Base-by-base conservation (phyloP, 208 protist species). In the Acanthamoeba royreba region DNA sequence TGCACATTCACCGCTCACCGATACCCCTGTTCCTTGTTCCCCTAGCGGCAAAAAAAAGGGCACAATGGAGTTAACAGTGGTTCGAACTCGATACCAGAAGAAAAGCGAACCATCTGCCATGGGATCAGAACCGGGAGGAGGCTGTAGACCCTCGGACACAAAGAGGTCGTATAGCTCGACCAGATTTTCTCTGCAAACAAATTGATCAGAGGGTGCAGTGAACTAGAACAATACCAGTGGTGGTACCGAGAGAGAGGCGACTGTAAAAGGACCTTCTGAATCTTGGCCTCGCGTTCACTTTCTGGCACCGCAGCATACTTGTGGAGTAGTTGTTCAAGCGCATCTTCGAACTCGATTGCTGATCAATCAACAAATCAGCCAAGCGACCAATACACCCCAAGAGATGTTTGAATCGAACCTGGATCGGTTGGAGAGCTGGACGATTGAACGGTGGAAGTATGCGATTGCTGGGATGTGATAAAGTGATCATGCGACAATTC, bases 161-260 rank as follows among this genome's bases (percentile, higher is more conserved):
- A 87, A 87, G 31, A 87, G 33, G 49, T 87, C 79, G 49, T 87
- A 87, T 8, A 87, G 49, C 28, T 87, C 79, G 22, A 61, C 49
- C 49, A 87, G 49, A n/a, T 87, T 87, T 9, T 87, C 79, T 40
- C 79, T 87, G 79, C 72, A 83, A 4, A n/a, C 35, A 40, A 28
- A 28, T 38, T 5, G 0, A 87, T 7, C 63, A 38, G 13, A 25
- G n/a, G 66, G 35, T 11, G 22, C 33, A 7, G 66, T 28, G 35
- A 38, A 77, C n/a, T n/a, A n/a, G n/a, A n/a, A n/a, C n/a, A n/a
- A n/a, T n/a, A 77, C 13, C 33, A 7, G 66, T 5, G 35, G 9
- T 0, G 31, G 7, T 77, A 77, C 66, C 66, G 66, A 0, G 66
- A 77, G n/a, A 77, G 66, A 5, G 66, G 66, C 5, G 66, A 77